Base-by-base conservation (phyloP, 164 flowering plant genomes). In the Chloranthus sessilifolius region DNA sequence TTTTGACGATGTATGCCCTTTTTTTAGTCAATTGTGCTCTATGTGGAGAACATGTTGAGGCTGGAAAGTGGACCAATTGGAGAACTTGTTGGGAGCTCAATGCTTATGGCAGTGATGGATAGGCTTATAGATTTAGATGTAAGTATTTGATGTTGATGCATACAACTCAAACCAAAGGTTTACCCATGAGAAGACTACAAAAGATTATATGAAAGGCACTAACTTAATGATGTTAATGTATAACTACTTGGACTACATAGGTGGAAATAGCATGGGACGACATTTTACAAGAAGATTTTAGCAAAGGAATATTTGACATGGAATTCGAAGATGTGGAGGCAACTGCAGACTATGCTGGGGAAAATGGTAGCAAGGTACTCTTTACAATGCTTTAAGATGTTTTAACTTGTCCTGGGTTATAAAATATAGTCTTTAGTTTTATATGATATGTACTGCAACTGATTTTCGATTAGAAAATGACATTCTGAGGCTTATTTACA, bases 101-200 rank as follows among this genome's bases (percentile, higher is more conserved):
- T 77, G 68, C 73, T 89, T 11, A 52, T 61, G 59, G 61, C 68
- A 9, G 75, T 74, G 37, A 65, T 94, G 53, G 83, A 84, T 59
- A 69, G 74, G 65, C 82, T 94, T 26, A 45, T 87, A 45, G 97
- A 86, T 19, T 72, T 89, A 60, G 99, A 94, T 74, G 99, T 94
- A 62, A 78, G 95, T 61, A 52, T 23, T 40, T 46, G 47, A 17
- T 26, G n/a, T 12, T 48, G 1, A n/a, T n/a, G n/a, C n/a, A n/a
- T n/a, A n/a, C n/a, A n/a, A n/a, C n/a, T n/a, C n/a, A n/a, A n/a
- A n/a, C n/a, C n/a, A n/a, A n/a, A n/a, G n/a, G n/a, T n/a, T n/a
- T n/a, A n/a, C n/a, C n/a, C n/a, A n/a, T n/a, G n/a, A n/a, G n/a
- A n/a, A n/a, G n/a, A n/a, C n/a, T n/a, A n/a, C n/a, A n/a, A n/a